A percentile compares a stretch with the other conserved stretches of the same genome.
Evolutionary conservation across 306 rosid genomes (phyloP).

Genomic region (Cicer cuneatum): DNA sequence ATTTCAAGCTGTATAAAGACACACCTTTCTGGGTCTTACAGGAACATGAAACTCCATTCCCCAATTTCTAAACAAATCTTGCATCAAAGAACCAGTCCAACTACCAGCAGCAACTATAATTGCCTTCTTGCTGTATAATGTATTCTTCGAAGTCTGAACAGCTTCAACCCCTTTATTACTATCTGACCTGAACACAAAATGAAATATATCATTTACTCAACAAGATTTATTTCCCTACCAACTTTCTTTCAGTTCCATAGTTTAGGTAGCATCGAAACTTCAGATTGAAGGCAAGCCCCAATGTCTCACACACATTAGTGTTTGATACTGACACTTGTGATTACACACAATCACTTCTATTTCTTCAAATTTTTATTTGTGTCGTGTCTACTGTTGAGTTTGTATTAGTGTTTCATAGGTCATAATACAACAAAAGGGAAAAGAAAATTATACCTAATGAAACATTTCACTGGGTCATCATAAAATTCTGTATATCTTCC

Average conservation of each 20-base stretch:
- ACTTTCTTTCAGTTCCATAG: slow-evolving; percentile 6
- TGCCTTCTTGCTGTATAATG: slow-evolving; percentile 71
- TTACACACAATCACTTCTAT: too few relatives aligned
- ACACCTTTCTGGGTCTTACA: slow-evolving; percentile 85
- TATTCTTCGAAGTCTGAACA: slow-evolving; percentile 68
- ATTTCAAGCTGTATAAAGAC: slow-evolving; percentile 39
- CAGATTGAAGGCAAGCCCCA: too few relatives aligned
- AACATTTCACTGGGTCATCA: slow-evolving; percentile 72
- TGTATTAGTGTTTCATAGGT: too few relatives aligned
- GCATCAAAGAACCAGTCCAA: slow-evolving; percentile 92
- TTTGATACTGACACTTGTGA: too few relatives aligned
- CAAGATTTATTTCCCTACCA: slow-evolving; percentile 12
- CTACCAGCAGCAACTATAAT: slow-evolving; percentile 87
- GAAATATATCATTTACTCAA: slow-evolving; percentile 34
- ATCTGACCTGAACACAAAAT: slow-evolving; percentile 58
- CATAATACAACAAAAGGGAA: neutral
- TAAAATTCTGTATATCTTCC: slow-evolving; percentile 87
- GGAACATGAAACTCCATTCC: slow-evolving; percentile 72
- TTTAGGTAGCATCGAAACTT: too few relatives aligned
- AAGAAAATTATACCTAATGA: slow-evolving; percentile 62
- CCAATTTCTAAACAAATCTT: slow-evolving; percentile 65
- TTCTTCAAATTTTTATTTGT: too few relatives aligned
- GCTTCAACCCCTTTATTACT: slow-evolving; percentile 59
- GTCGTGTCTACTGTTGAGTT: too few relatives aligned
- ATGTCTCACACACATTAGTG: too few relatives aligned